Percentiles rank a stretch among this genome's conserved stretches.
Conservation (phyloP, 2,329 filamentous ascomycete genomes). For the Bipolaris victoriae region DNA sequence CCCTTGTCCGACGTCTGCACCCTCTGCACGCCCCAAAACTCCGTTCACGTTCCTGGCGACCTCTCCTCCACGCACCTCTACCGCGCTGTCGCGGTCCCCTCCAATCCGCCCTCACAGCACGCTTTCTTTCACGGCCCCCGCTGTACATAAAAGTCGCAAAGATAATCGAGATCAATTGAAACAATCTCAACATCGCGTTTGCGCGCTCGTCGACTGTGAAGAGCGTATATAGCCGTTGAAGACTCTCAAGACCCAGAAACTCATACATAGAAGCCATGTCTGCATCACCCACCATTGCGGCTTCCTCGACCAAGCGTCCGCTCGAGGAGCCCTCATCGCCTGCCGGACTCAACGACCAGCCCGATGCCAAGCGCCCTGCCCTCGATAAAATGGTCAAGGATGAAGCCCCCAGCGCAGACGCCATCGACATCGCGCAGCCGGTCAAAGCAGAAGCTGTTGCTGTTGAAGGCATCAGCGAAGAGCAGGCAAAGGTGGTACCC, state of each 20-base stretch:
- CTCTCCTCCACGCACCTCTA: slow-evolving; percentile 41
- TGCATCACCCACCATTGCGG: slow-evolving; percentile 55
- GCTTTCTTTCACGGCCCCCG: slow-evolving; percentile 88
- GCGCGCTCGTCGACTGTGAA: slow-evolving; percentile 42
- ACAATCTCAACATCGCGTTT: slow-evolving; percentile 38
- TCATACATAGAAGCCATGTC: slow-evolving; percentile 51
- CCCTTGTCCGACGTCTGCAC: slow-evolving; percentile 38
- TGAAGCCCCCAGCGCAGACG: slow-evolving; percentile 57
- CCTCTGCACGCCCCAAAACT: slow-evolving; percentile 43
- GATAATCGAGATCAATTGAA: slow-evolving; percentile 51
- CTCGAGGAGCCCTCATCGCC: slow-evolving; percentile 97
- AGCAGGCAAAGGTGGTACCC: slow-evolving; percentile 34
- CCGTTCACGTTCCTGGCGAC: slow-evolving; percentile 42
- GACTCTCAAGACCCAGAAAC: slow-evolving; percentile 24
- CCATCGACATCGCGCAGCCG: slow-evolving; percentile 51
- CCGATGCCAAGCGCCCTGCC: slow-evolving; percentile 94
- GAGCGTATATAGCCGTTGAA: slow-evolving; percentile 26
- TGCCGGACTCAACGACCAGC: slow-evolving; percentile 87
- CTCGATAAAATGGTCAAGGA: slow-evolving; percentile 88
- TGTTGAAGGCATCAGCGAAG: slow-evolving; percentile 41
- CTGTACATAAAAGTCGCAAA: slow-evolving; percentile 64
- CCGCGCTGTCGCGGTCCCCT: slow-evolving; percentile 39
- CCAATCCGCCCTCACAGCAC: slow-evolving; percentile 70
- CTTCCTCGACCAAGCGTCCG: slow-evolving; percentile 83
- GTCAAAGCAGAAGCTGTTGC: slow-evolving; percentile 45